Evolutionary conservation across 1,284 basidiomycete genomes (phyloP).

Genomic region (Melampsora medusae): DNA sequence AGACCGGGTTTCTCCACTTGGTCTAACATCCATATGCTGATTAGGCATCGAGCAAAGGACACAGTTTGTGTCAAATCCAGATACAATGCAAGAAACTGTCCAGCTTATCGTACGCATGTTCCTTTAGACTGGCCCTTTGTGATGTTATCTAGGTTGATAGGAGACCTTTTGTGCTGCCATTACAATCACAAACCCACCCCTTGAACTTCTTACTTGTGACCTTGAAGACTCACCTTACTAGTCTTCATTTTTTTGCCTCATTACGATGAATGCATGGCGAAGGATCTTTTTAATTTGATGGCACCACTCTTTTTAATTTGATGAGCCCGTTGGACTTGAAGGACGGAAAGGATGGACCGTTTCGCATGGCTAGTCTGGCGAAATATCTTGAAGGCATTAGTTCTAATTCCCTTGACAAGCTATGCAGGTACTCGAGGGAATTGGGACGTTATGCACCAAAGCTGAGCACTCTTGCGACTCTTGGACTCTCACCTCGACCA

Average conservation of each 20-base stretch:
- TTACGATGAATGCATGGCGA: slow-evolving; percentile 23
- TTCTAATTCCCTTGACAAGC: slow-evolving; percentile 30
- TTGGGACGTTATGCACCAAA: background rate
- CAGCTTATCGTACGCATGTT: slow-evolving; percentile 10
- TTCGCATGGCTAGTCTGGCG: slow-evolving; percentile 9
- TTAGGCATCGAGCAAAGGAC: slow-evolving; percentile 42
- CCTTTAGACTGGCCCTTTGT: background rate
- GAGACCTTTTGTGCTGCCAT: slow-evolving; percentile 41
- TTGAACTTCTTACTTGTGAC: slow-evolving; percentile 26
- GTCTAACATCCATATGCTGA: slow-evolving; percentile 13
- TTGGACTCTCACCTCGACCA: background rate
- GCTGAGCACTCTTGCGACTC: background rate
- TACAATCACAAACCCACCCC: slow-evolving; percentile 30
- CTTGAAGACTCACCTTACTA: slow-evolving; percentile 25
- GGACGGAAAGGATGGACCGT: no score
- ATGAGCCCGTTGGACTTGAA: background rate
- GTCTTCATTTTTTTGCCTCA: no score
- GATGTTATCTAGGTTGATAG: slow-evolving; percentile 32
- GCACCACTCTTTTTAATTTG: slow-evolving; percentile 28
- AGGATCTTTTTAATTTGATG: slow-evolving; percentile 27
- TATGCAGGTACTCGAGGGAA: slow-evolving; percentile 35
- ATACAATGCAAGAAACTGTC: background rate
- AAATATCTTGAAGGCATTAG: slow-evolving; percentile 22
- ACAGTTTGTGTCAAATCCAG: slow-evolving; percentile 17
- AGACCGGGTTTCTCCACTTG: background rate